These are phyloP conservation scores for Geotrichum macrosporum DNA, from an alignment of 1,139 yeast genomes.

Conservation along the genomic window DNA sequence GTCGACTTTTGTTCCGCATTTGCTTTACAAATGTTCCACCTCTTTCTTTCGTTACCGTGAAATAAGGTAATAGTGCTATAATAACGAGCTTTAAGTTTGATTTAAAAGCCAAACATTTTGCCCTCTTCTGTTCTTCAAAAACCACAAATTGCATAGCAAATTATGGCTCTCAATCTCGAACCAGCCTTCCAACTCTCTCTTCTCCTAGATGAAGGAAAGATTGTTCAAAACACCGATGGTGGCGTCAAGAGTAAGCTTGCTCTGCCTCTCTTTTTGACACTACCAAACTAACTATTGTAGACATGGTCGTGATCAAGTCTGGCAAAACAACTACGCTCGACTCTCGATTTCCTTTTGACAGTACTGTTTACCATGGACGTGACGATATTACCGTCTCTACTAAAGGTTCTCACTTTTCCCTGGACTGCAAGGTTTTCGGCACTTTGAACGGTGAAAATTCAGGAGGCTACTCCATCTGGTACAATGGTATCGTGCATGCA, in stretches of 20 bases:
- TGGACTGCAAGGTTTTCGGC: constrained; percentile 51
- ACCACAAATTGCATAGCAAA: too few species aligned
- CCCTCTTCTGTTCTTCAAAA: too few species aligned
- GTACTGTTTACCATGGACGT: constrained; percentile 39
- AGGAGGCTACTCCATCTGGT: constrained; percentile 37
- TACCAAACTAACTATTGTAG: constrained; percentile 5
- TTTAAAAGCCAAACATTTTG: too few species aligned
- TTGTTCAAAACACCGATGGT: constrained; percentile 11
- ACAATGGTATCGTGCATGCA: constrained; percentile 46
- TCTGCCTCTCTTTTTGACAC: too few species aligned
- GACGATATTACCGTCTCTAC: constrained; percentile 46
- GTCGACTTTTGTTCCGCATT: too few species aligned
- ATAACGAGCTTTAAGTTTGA: too few species aligned
- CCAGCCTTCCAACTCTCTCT: constrained; percentile 19
- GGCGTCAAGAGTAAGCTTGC: constrained; percentile 11
- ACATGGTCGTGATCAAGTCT: constrained; percentile 32
- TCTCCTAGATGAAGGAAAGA: constrained; percentile 14
- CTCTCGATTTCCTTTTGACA: constrained; percentile 38
- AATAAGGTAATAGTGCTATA: too few species aligned
- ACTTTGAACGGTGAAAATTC: constrained; percentile 41
- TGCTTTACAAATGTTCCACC: too few species aligned
- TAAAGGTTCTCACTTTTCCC: constrained; percentile 25
- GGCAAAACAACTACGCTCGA: constrained; percentile 40
- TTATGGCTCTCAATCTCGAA: constrained; percentile 15
- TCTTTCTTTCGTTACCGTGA: too few species aligned